Conservation (phyloP, 1,284 basidiomycete genomes). For the Chalciporus sp. region DNA sequence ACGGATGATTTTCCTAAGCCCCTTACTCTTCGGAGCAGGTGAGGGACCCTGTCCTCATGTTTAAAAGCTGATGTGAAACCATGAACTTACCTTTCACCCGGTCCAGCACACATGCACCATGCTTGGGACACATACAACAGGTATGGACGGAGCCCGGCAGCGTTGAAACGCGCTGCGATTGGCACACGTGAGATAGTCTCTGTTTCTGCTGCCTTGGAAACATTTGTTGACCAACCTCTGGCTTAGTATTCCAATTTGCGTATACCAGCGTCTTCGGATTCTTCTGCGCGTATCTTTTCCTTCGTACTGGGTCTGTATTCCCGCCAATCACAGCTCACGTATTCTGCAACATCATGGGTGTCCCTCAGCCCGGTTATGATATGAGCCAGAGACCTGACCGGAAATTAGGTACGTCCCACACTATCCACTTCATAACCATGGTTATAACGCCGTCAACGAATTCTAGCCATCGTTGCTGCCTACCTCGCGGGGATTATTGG, state of each 20-base stretch:
- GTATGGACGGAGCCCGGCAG: slow-evolving; percentile 62
- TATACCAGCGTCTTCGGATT: slow-evolving; percentile 95
- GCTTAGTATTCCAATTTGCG: slow-evolving; percentile 77
- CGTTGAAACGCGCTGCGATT: slow-evolving; percentile 63
- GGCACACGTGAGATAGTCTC: slow-evolving; percentile 54
- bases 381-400: slow-evolving; percentile 38
- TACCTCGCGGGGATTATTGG: slow-evolving; percentile 53
- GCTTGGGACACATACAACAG: slow-evolving; percentile 82
- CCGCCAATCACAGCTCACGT: slow-evolving; percentile 77
- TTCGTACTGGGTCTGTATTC: slow-evolving; percentile 71
- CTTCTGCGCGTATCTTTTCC: slow-evolving; percentile 84
- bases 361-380: slow-evolving; percentile 57
- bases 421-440: slow-evolving; percentile 10
- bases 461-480: slow-evolving; percentile 44
- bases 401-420: slow-evolving; percentile 38
- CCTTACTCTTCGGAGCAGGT: slow-evolving; percentile 90
- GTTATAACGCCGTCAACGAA: slow-evolving; percentile 9
- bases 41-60: slow-evolving; percentile 25
- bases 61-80: not conserved
- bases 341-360: slow-evolving; percentile 94
- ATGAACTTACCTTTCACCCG: slow-evolving; percentile 11
- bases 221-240: slow-evolving; percentile 9
- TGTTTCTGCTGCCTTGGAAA: not conserved
- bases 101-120: slow-evolving; percentile 88
- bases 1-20: slow-evolving; percentile 78